Evolutionary conservation across 164 flowering plant genomes (phyloP).

Genomic region (Aristolochia californica): DNA sequence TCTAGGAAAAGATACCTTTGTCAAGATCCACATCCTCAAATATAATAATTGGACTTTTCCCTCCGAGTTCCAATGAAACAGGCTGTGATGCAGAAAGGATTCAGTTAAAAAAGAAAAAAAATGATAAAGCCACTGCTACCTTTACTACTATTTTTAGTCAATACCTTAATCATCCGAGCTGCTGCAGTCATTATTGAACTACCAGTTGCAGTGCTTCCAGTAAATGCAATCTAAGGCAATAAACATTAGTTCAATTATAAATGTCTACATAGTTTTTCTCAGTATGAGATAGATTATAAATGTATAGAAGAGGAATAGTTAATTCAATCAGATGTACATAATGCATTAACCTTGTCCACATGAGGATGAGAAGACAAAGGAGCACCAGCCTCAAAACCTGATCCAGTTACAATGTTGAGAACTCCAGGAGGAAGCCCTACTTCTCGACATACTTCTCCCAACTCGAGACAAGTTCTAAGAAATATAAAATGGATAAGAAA

Average conservation of each 20-base stretch:
- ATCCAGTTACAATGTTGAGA: slow-evolving; percentile 78
- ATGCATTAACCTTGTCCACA: slow-evolving; percentile 70
- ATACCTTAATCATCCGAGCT: slow-evolving; percentile 79
- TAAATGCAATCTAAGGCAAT: slow-evolving; percentile 71
- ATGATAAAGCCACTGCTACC: not conserved
- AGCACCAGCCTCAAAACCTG: slow-evolving; percentile 94
- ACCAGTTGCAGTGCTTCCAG: slow-evolving; percentile 89
- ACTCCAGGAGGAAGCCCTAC: slow-evolving; percentile 95
- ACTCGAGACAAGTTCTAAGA: slow-evolving; percentile 92
- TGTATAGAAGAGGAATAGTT: no score
- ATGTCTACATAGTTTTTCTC: no score
- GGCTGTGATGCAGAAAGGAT: slow-evolving; percentile 45
- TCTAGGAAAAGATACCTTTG: slow-evolving; percentile 34
- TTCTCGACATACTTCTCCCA: slow-evolving; percentile 77
- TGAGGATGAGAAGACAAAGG: slow-evolving; percentile 90
- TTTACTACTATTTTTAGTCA: not conserved
- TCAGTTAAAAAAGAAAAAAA: not conserved
- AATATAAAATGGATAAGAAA: not conserved
- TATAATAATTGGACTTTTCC: slow-evolving; percentile 91
- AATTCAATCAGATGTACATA: no score
- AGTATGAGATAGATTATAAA: no score
- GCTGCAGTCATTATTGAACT: slow-evolving; percentile 86
- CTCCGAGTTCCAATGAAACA: slow-evolving; percentile 93
- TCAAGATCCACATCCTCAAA: slow-evolving; percentile 96
- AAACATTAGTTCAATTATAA: not conserved